A percentile compares a stretch with the other conserved stretches of the same genome.
These are phyloP conservation scores for Ganoderma resinaceum DNA, from an alignment of 1,284 basidiomycete species.

Conservation along the genomic window DNA sequence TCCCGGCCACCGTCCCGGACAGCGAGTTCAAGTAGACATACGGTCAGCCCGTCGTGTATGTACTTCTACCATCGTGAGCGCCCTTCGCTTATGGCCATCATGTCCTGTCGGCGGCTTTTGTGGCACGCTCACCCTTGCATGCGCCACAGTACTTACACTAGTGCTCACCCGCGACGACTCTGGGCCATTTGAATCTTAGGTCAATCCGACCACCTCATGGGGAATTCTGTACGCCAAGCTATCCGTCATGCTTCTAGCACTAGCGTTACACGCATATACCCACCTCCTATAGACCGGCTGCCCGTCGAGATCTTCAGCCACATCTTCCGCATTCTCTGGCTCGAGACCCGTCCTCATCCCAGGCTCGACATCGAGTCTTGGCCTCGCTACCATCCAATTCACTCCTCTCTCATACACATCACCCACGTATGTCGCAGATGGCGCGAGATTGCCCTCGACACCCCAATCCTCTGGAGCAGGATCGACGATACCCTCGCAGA, in stretches of 20 bases:
- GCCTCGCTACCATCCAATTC: conserved; percentile 14
- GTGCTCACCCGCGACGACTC: background rate
- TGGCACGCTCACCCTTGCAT: conserved; percentile 1
- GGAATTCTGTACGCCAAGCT: background rate
- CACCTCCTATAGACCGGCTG: conserved; percentile 2
- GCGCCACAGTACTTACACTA: background rate
- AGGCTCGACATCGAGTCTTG: conserved; percentile 22
- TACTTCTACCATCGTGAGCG: background rate
- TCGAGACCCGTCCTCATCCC: conserved; percentile 16
- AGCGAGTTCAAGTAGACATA: conserved; percentile 9
- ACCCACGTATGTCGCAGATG: conserved; percentile 21
- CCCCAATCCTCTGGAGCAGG: conserved; percentile 20
- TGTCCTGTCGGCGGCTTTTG: conserved; percentile 1
- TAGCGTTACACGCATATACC: background rate
- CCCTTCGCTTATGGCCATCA: conserved; percentile 5
- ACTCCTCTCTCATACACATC: conserved; percentile 14
- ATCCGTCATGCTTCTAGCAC: background rate
- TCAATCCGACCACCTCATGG: background rate
- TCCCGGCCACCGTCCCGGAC: conserved; percentile 14
- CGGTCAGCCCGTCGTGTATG: background rate
- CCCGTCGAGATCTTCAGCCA: conserved; percentile 20
- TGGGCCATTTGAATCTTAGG: background rate
- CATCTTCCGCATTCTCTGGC: conserved; percentile 16
- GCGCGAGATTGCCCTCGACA: conserved; percentile 21
- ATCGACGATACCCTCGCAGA: conserved; percentile 10